Conservation (phyloP, 257 asterid genomes). For the Prunella vulgaris region DNA sequence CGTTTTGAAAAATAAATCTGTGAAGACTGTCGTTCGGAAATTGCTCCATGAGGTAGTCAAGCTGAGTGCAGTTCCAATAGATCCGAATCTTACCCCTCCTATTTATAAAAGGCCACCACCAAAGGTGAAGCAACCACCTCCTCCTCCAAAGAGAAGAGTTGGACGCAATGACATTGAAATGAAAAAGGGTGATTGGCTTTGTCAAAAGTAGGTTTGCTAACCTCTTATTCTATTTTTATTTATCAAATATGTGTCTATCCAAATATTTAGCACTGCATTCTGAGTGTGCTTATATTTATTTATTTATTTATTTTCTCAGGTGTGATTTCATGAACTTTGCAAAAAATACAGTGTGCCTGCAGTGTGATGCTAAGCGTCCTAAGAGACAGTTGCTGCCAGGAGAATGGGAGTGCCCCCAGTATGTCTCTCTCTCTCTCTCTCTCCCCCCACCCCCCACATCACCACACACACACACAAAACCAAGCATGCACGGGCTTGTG, state of each 20-base stretch:
- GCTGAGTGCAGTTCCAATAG: conserved; percentile 92
- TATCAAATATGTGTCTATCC: conserved; percentile 6
- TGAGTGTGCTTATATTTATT: conserved; percentile 13
- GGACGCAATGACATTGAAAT: conserved; percentile 91
- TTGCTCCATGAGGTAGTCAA: conserved; percentile 85
- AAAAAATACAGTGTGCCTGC: conserved; percentile 82
- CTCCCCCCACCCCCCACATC: background rate
- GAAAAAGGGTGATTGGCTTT: conserved; percentile 99
- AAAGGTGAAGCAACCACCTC: conserved; percentile 93
- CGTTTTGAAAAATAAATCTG: conserved; percentile 63
- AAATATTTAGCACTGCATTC: background rate
- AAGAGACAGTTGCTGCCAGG: conserved; percentile 98
- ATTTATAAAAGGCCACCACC: conserved; percentile 77
- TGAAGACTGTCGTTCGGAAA: conserved; percentile 71
- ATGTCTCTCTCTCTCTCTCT: conserved; percentile 28
- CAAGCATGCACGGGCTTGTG: background rate
- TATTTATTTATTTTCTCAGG: conserved; percentile 40
- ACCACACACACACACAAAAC: background rate
- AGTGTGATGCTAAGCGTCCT: conserved; percentile 97
- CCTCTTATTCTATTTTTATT: conserved; percentile 15
- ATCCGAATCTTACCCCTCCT: conserved; percentile 94
- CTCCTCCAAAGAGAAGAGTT: conserved; percentile 75
- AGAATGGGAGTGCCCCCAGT: conserved; percentile 99
- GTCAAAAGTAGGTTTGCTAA: conserved; percentile 64
- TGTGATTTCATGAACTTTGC: conserved; percentile 97